Conservation (phyloP, 306 rosid genomes). For the Castanea mollissima region DNA sequence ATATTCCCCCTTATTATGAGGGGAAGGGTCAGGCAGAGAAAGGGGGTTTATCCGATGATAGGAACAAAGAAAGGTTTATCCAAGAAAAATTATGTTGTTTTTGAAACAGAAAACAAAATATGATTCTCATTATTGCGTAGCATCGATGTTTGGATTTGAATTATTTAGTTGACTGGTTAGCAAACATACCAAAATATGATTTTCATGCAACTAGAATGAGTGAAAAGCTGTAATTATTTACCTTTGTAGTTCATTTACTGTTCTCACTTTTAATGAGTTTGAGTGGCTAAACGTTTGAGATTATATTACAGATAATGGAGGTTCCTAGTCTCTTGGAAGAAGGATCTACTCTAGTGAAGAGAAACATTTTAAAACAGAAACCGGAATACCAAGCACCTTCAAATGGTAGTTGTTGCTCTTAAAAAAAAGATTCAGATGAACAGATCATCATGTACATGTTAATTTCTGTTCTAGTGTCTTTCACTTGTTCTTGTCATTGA, state of each 20-base stretch:
- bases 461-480: slow-evolving; percentile 28
- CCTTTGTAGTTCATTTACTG: slow-evolving; percentile 5
- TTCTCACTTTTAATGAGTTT: slow-evolving; percentile 22
- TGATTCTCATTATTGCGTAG: too few relatives aligned
- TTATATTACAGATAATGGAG: slow-evolving; percentile 73
- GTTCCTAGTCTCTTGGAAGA: slow-evolving; percentile 86
- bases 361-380: slow-evolving; percentile 61
- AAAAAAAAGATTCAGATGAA: slow-evolving; percentile 35
- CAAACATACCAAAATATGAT: too few relatives aligned
- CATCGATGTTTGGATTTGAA: too few relatives aligned
- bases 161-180: too few relatives aligned
- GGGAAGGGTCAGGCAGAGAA: neutral
- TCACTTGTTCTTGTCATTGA: slow-evolving; percentile 21
- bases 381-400: slow-evolving; percentile 49
- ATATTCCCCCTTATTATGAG: neutral
- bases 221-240: too few relatives aligned
- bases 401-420: slow-evolving; percentile 57
- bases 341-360: slow-evolving; percentile 65
- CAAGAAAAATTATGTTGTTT: neutral
- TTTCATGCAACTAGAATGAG: too few relatives aligned
- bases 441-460: slow-evolving; percentile 50
- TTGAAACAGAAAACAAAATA: too few relatives aligned
- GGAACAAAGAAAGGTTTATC: neutral
- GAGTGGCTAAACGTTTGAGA: neutral
- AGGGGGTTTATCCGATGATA: neutral